A percentile compares a stretch with the other conserved stretches of the same genome.
Evolutionary conservation across 768 basidiomycete species (phyloP).

Genomic region (Mycena metata): DNA sequence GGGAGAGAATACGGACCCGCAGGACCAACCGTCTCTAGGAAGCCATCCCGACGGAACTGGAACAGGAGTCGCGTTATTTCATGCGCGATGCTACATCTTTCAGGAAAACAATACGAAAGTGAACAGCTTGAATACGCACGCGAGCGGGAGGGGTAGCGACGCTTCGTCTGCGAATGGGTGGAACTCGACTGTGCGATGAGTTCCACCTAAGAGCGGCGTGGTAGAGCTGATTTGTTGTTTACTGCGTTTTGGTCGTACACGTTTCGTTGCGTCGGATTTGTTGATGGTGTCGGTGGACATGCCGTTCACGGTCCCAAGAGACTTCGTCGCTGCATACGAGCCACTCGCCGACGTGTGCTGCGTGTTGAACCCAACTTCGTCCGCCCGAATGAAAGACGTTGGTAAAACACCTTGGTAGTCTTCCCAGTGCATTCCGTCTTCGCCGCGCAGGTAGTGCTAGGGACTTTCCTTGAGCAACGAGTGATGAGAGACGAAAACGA

Average conservation of each 20-base stretch:
- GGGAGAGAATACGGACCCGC: constrained; percentile 65
- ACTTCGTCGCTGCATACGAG: constrained; percentile 60
- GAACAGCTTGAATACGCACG: constrained; percentile 58
- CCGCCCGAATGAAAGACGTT: constrained; percentile 64
- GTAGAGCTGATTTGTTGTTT: constrained; percentile 63
- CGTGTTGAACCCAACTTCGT: constrained; percentile 58
- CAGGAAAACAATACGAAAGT: constrained; percentile 3
- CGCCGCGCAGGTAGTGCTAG: constrained; percentile 85
- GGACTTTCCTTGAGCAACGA: constrained; percentile 16
- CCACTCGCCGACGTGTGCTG: constrained; percentile 46
- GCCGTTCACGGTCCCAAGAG: constrained; percentile 46
- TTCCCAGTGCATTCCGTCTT: constrained; percentile 78
- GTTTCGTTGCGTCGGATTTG: constrained; percentile 70
- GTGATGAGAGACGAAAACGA: background rate
- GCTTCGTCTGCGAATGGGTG: constrained; percentile 68
- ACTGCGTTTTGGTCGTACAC: constrained; percentile 79
- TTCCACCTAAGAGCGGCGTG: constrained; percentile 75
- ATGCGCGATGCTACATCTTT: constrained; percentile 77
- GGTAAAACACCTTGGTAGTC: constrained; percentile 82
- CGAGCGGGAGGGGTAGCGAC: constrained; percentile 85
- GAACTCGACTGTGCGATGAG: constrained; percentile 71
- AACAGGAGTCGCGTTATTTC: constrained; percentile 81
- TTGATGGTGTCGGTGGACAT: constrained; percentile 51
- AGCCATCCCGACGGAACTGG: constrained; percentile 82
- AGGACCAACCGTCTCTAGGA: constrained; percentile 90